phyloP scores from a whole-genome alignment of 495 filamentous ascomycete genomes.

The Parathielavia appendiculata region DNA sequence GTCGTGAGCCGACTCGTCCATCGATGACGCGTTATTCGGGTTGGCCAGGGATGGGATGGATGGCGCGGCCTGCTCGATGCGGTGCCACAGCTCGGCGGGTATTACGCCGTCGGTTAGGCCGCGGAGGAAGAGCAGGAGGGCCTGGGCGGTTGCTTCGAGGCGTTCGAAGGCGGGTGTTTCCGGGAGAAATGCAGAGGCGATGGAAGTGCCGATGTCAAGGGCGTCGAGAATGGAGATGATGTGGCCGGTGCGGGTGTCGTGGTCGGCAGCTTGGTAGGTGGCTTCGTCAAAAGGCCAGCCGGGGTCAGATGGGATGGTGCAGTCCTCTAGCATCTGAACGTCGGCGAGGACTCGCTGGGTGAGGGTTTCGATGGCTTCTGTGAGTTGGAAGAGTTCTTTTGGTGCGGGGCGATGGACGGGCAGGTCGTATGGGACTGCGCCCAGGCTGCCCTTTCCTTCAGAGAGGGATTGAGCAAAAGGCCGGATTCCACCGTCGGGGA shows the following conservation, averaged over 20 bases:
- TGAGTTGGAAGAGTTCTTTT: constrained; percentile 80
- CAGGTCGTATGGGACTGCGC: constrained; percentile 41
- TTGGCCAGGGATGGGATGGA: constrained; percentile 9
- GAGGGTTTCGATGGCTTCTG: constrained; percentile 72
- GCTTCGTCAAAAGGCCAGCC: constrained; percentile 72
- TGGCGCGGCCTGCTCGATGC: constrained; percentile 54
- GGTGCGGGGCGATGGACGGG: constrained; percentile 53
- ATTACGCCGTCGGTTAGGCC: constrained; percentile 73
- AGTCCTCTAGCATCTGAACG: constrained; percentile 70
- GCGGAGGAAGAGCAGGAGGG: constrained; percentile 63
- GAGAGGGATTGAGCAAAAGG: constrained; percentile 34
- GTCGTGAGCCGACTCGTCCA: constrained; percentile 44
- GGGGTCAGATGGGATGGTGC: constrained; percentile 49
- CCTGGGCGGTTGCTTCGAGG: constrained; percentile 63
- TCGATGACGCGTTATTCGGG: constrained; percentile 4
- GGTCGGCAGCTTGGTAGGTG: constrained; percentile 32
- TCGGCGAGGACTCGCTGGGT: constrained; percentile 73
- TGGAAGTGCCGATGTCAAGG: constrained; percentile 59
- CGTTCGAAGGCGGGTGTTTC: constrained; percentile 57
- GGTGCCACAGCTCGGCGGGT: constrained; percentile 59
- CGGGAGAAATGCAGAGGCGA: constrained; percentile 53
- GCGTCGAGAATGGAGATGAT: constrained; percentile 53
- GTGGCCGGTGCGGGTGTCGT: constrained; percentile 26
- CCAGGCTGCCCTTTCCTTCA: constrained; percentile 25
- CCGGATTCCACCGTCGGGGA: constrained; percentile 71